These are phyloP conservation scores for Wickerhamiella dianesei DNA, from an alignment of 805 yeast genomes.

Conservation along the genomic window DNA sequence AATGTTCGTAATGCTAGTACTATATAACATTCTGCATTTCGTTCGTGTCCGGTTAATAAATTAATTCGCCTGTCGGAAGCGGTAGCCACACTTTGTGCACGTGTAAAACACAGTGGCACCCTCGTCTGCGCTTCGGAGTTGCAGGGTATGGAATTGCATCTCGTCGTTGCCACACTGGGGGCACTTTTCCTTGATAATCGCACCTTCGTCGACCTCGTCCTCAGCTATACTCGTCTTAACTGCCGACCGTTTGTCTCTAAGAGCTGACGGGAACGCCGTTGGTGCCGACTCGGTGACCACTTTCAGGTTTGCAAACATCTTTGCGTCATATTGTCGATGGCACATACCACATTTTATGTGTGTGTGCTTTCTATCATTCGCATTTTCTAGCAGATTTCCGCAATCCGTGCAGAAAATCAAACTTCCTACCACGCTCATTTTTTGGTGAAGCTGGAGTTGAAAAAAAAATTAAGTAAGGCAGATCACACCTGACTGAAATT, in stretches of 20 bases:
- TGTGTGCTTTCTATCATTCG: slow-evolving; percentile 30
- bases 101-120: slow-evolving; percentile 98
- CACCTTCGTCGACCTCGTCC: slow-evolving; percentile 83
- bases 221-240: slow-evolving; percentile 74
- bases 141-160: slow-evolving; percentile 95
- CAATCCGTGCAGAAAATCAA: slow-evolving; percentile 87
- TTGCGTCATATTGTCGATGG: slow-evolving; percentile 29
- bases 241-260: slow-evolving; percentile 69
- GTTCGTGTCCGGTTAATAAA: not conserved
- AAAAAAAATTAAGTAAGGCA: slow-evolving; percentile 1
- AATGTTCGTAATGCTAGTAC: no score
- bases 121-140: slow-evolving; percentile 95
- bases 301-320: slow-evolving; percentile 57
- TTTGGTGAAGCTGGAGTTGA: not conserved
- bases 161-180: slow-evolving; percentile 98
- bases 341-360: slow-evolving; percentile 38
- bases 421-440: slow-evolving; percentile 91
- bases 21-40: not conserved
- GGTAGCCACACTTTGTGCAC: slow-evolving; percentile 83
- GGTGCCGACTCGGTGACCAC: slow-evolving; percentile 81
- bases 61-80: slow-evolving; percentile 84
- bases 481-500: not conserved
- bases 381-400: slow-evolving; percentile 75
- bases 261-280: slow-evolving; percentile 83
- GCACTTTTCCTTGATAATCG: slow-evolving; percentile 92